These are phyloP conservation scores for Raffaelea deltoideospora DNA, from an alignment of 2,329 filamentous ascomycete genomes.

Conservation along the genomic window DNA sequence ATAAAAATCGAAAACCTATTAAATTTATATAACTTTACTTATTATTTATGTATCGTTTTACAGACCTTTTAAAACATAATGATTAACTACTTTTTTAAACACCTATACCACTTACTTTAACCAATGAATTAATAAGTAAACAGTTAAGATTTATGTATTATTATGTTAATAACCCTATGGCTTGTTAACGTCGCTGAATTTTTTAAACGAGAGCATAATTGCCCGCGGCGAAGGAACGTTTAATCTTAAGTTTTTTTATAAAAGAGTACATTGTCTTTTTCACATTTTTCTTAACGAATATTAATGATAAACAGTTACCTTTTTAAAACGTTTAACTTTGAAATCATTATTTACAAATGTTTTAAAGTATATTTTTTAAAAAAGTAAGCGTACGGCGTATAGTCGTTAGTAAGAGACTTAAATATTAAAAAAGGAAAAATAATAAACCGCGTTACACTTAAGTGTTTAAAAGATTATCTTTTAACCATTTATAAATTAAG, in stretches of 20 bases:
- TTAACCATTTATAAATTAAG: conserved; percentile 7
- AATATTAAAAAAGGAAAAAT: too few relatives aligned
- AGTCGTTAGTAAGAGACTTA: not conserved
- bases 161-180: not conserved
- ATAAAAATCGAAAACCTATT: not conserved
- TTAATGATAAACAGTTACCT: not conserved
- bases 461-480: not conserved
- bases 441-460: not conserved
- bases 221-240: too few relatives aligned
- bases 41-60: not conserved
- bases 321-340: not conserved
- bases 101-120: conserved; percentile 8
- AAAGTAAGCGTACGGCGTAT: not conserved
- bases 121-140: conserved; percentile 11
- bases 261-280: not conserved
- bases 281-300: not conserved
- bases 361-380: not conserved
- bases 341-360: not conserved
- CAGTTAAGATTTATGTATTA: not conserved
- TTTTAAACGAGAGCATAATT: too few relatives aligned
- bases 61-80: not conserved
- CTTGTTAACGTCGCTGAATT: too few relatives aligned
- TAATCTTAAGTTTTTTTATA: too few relatives aligned
- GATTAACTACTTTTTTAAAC: not conserved
- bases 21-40: not conserved